phyloP scores from a whole-genome alignment of 208 protist genomes.

The Crithidia sp. region DNA sequence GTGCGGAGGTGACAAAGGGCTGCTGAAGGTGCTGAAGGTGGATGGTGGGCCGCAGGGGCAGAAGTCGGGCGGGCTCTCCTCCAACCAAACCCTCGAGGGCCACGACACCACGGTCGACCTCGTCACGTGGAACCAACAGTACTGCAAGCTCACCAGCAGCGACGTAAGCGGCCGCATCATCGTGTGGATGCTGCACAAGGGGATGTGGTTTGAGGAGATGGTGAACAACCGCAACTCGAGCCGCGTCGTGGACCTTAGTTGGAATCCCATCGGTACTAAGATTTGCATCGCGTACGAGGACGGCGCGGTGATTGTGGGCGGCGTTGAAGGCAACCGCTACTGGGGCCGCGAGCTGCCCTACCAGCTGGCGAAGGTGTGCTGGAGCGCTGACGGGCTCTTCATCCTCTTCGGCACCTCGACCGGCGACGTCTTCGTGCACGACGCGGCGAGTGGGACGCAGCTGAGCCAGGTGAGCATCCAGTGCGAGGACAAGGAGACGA shows the following conservation, averaged over 20 bases:
- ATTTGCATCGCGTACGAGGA: constrained; percentile 98
- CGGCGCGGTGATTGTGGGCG: constrained; percentile 96
- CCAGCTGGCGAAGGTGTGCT: constrained; percentile 90
- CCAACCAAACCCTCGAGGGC: constrained; percentile 97
- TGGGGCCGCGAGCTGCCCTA: constrained; percentile 95
- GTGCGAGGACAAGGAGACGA: constrained; percentile 31
- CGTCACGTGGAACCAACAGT: constrained; percentile 96
- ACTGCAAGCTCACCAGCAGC: constrained; percentile 95
- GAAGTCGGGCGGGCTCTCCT: constrained; percentile 86
- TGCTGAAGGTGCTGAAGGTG: constrained; percentile 97
- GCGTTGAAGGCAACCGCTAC: constrained; percentile 94
- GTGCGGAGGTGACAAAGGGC: constrained; percentile 94
- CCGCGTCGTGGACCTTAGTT: constrained; percentile 93
- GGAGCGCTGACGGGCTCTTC: constrained; percentile 94
- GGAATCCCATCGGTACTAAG: constrained; percentile 93
- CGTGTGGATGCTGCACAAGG: constrained; percentile 97
- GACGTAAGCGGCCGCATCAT: constrained; percentile 96
- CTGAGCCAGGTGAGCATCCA: constrained; percentile 80
- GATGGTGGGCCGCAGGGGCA: constrained; percentile 73
- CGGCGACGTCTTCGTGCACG: constrained; percentile 93
- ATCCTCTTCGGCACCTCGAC: constrained; percentile 92
- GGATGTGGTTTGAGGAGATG: constrained; percentile 98
- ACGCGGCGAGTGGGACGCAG: constrained; percentile 73
- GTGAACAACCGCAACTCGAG: constrained; percentile 97
- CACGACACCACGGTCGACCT: constrained; percentile 85